Evolutionary conservation across 257 asterid species (phyloP).

Genomic region (Ballota nigra): DNA sequence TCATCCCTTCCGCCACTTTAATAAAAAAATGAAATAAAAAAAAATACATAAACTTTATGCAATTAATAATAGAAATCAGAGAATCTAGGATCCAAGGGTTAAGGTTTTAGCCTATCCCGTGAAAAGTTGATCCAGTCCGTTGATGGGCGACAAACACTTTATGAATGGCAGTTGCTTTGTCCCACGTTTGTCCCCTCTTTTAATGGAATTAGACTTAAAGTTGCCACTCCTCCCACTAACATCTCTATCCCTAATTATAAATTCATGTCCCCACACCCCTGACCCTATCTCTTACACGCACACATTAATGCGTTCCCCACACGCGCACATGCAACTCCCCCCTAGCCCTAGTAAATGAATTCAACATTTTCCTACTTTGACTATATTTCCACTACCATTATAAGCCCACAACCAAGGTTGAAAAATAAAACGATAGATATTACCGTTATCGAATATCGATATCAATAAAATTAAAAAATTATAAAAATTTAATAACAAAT

Average conservation of each 20-base stretch:
- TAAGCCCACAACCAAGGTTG: no score
- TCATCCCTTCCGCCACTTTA: neutral
- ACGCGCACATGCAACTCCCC: neutral
- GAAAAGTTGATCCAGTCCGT: conserved; percentile 4
- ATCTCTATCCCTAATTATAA: conserved; percentile 25
- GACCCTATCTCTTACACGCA: conserved; percentile 4
- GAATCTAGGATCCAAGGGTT: conserved; percentile 17
- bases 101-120: neutral
- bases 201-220: conserved; percentile 18
- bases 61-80: neutral
- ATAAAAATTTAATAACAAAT: no score
- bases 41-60: neutral
- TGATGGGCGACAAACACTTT: conserved; percentile 5
- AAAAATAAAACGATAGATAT: no score
- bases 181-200: conserved; percentile 36
- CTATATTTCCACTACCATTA: neutral
- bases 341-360: no score
- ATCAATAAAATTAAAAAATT: no score
- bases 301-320: neutral
- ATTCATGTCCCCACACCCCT: conserved; percentile 32
- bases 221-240: conserved; percentile 42
- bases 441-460: no score
- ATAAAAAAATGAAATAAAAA: no score
- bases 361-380: neutral
- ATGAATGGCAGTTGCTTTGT: conserved; percentile 30